Conservation (phyloP, 805 yeast species). For the Barnettozyma wickerhamii region DNA sequence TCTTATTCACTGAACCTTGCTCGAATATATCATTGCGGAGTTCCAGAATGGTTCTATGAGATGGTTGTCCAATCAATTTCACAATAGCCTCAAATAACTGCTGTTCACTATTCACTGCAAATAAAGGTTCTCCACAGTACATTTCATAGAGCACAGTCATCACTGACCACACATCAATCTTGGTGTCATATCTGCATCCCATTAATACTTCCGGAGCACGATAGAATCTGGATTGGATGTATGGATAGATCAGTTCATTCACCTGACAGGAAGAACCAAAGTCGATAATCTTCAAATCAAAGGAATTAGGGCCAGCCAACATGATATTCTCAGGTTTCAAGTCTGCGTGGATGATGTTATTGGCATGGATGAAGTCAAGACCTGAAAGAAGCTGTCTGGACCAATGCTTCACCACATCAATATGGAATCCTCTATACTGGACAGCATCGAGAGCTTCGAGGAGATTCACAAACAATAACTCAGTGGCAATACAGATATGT, state of each 20-base stretch:
- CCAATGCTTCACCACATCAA: conserved; percentile 38
- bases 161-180: conserved; percentile 90
- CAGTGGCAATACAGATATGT: conserved; percentile 79
- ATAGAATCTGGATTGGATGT: conserved; percentile 78
- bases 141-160: conserved; percentile 85
- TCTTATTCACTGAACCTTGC: conserved; percentile 32
- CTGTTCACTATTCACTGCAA: conserved; percentile 79
- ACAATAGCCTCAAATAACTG: conserved; percentile 73
- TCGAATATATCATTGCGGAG: conserved; percentile 35
- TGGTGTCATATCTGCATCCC: conserved; percentile 69
- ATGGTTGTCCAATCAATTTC: conserved; percentile 83
- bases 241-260: conserved; percentile 69
- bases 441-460: conserved; percentile 53
- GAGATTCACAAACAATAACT: conserved; percentile 61
- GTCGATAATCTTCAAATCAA: conserved; percentile 67
- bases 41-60: conserved; percentile 31
- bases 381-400: conserved; percentile 56
- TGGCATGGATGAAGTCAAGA: conserved; percentile 51
- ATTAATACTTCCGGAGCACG: conserved; percentile 75
- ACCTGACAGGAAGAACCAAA: conserved; percentile 68
- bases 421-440: conserved; percentile 45
- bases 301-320: conserved; percentile 39
- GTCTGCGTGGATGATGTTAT: conserved; percentile 73
- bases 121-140: conserved; percentile 81
- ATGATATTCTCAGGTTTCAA: conserved; percentile 82